These are phyloP conservation scores for Debaryomyces tyrocola DNA, from an alignment of 805 yeast species.

Conservation along the genomic window DNA sequence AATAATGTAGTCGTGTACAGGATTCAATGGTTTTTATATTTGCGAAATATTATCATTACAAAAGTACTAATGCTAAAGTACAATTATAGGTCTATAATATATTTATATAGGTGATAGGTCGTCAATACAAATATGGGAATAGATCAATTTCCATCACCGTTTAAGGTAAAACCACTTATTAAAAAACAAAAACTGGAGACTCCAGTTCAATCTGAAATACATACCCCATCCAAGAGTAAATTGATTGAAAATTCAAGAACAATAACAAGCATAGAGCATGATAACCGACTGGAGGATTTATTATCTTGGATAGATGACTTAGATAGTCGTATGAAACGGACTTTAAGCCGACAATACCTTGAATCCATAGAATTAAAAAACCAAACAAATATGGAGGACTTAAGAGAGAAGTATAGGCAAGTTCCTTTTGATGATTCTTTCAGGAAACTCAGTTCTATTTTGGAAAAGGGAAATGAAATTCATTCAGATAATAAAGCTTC, in stretches of 20 bases:
- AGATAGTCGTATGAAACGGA: conserved; percentile 17
- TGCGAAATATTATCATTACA: no score
- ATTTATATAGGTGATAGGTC: no score
- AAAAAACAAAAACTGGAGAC: neutral
- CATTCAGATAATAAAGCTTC: conserved; percentile 1
- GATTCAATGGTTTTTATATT: no score
- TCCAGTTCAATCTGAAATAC: neutral
- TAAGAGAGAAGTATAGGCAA: conserved; percentile 21
- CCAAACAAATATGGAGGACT: conserved; percentile 13
- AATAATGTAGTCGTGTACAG: no score
- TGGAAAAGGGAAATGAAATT: conserved; percentile 1
- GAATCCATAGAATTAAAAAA: conserved; percentile 14
- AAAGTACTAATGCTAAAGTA: no score
- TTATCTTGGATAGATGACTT: conserved; percentile 32
- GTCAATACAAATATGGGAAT: conserved; percentile 1
- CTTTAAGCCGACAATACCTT: conserved; percentile 17
- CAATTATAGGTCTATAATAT: no score
- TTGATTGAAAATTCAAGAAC: neutral
- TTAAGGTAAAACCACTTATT: conserved; percentile 10
- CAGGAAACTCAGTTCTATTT: conserved; percentile 17
- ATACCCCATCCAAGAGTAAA: neutral
- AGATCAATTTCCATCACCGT: conserved; percentile 22
- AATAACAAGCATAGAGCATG: neutral
- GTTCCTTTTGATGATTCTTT: conserved; percentile 26
- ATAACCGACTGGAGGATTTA: conserved; percentile 14